These are phyloP conservation scores for Malbranchea cinnamomea DNA, from an alignment of 2,329 filamentous ascomycete species.

Conservation along the genomic window DNA sequence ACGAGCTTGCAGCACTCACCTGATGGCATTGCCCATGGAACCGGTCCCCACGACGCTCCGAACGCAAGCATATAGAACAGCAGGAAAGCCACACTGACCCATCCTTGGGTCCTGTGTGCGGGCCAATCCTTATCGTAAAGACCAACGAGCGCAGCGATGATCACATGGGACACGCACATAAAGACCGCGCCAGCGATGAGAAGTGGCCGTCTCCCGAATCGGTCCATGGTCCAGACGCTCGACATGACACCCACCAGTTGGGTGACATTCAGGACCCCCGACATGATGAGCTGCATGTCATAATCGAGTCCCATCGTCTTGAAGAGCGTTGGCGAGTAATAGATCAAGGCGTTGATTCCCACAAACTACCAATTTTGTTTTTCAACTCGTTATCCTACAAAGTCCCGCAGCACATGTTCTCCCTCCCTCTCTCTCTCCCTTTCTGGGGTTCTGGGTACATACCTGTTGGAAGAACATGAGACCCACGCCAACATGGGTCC, in stretches of 20 bases:
- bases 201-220: conserved; percentile 26
- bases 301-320: conserved; percentile 30
- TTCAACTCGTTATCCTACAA: conserved; percentile 2
- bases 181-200: conserved; percentile 43
- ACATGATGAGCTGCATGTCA: conserved; percentile 37
- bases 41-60: conserved; percentile 56
- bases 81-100: conserved; percentile 44
- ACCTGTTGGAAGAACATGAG: no score
- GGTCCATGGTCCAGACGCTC: conserved; percentile 35
- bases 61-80: conserved; percentile 66
- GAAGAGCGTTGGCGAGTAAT: conserved; percentile 49
- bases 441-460: no score
- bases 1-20: no score
- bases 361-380: conserved; percentile 31
- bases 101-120: conserved; percentile 46
- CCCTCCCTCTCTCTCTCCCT: no score
- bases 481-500: no score
- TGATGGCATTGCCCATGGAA: conserved; percentile 51
- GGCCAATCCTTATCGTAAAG: conserved; percentile 46
- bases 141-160: conserved; percentile 55
- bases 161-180: conserved; percentile 56
- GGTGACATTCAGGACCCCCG: conserved; percentile 39
- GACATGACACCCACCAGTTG: conserved; percentile 34
- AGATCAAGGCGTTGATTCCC: conserved; percentile 41
- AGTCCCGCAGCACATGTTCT: conserved; percentile 17